A percentile compares a stretch with the other conserved stretches of the same genome.
Conservation (phyloP, 129 eudicot species). For the Apium graveolens region DNA sequence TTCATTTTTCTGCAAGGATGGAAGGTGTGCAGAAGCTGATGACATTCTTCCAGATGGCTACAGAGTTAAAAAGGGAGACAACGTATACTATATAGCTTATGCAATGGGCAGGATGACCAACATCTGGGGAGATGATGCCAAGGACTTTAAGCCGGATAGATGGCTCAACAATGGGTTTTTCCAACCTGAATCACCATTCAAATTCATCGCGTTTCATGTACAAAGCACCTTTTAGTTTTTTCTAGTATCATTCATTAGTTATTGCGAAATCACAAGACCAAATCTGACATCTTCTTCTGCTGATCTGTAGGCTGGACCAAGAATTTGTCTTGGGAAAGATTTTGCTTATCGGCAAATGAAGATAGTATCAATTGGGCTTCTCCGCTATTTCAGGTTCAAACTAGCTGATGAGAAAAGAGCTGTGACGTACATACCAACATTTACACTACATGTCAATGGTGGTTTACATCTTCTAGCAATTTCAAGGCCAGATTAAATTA, state of each 20-base stretch:
- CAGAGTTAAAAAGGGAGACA: slow-evolving; percentile 67
- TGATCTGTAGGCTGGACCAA: slow-evolving; percentile 63
- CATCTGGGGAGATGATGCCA: slow-evolving; percentile 87
- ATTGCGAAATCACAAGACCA: not conserved
- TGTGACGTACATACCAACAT: slow-evolving; percentile 56
- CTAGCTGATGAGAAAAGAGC: slow-evolving; percentile 33
- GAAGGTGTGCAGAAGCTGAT: slow-evolving; percentile 65
- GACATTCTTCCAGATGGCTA: slow-evolving; percentile 82
- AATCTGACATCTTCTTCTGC: not conserved
- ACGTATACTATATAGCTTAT: slow-evolving; percentile 59
- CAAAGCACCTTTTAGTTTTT: not conserved
- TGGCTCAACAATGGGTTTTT: slow-evolving; percentile 61
- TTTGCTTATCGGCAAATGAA: slow-evolving; percentile 87
- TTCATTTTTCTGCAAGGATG: slow-evolving; percentile 38
- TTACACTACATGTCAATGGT: slow-evolving; percentile 61
- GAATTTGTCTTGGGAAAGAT: slow-evolving; percentile 68
- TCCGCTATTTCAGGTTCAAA: slow-evolving; percentile 43
- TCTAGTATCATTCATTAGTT: not conserved
- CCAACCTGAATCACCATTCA: slow-evolving; percentile 60
- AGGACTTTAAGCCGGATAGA: slow-evolving; percentile 56
- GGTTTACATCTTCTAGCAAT: slow-evolving; percentile 55
- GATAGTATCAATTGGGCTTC: slow-evolving; percentile 50
- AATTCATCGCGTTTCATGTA: slow-evolving; percentile 55
- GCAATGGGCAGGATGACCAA: slow-evolving; percentile 82
- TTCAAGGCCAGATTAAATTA: slow-evolving; percentile 27